A percentile compares a stretch with the other conserved stretches of the same genome.
Evolutionary conservation across 306 rosid species (phyloP).

Genomic region (Lablab purpureus): DNA sequence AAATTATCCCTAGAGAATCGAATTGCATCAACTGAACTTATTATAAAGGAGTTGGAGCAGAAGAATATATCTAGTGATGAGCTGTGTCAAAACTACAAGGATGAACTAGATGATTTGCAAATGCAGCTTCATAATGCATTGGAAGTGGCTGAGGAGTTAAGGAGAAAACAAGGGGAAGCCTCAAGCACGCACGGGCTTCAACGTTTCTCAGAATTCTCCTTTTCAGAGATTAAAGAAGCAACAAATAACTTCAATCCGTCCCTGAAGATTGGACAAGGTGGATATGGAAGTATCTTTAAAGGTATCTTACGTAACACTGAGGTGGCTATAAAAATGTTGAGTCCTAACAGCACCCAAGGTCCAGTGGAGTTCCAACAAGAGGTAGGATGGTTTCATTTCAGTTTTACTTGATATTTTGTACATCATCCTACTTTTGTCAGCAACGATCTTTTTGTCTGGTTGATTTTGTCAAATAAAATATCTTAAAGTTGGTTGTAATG

Average conservation of each 20-base stretch:
- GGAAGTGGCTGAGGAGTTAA: conserved; percentile 76
- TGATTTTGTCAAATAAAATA: not conserved
- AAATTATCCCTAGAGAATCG: conserved; percentile 61
- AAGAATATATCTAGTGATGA: conserved; percentile 63
- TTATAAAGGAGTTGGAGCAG: conserved; percentile 58
- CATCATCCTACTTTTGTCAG: not conserved
- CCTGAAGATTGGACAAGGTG: conserved; percentile 88
- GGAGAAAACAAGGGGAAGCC: conserved; percentile 62
- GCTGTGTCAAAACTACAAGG: conserved; percentile 57
- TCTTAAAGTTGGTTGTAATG: conserved; percentile 5
- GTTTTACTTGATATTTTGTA: conserved; percentile 23
- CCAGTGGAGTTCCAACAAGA: conserved; percentile 80
- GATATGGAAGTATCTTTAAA: conserved; percentile 83
- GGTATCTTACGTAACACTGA: conserved; percentile 75
- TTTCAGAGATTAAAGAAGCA: conserved; percentile 73
- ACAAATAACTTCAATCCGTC: conserved; percentile 64
- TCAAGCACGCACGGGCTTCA: conserved; percentile 52
- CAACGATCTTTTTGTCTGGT: not conserved
- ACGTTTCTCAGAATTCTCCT: conserved; percentile 70
- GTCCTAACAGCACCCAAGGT: conserved; percentile 71
- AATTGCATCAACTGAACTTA: conserved; percentile 61
- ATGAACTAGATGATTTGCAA: conserved; percentile 67
- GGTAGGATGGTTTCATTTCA: conserved; percentile 58
- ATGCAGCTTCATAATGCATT: conserved; percentile 67
- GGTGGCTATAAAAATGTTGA: conserved; percentile 80